Conservation (phyloP, 495 filamentous ascomycete genomes). For the Hamigera avellanea region DNA sequence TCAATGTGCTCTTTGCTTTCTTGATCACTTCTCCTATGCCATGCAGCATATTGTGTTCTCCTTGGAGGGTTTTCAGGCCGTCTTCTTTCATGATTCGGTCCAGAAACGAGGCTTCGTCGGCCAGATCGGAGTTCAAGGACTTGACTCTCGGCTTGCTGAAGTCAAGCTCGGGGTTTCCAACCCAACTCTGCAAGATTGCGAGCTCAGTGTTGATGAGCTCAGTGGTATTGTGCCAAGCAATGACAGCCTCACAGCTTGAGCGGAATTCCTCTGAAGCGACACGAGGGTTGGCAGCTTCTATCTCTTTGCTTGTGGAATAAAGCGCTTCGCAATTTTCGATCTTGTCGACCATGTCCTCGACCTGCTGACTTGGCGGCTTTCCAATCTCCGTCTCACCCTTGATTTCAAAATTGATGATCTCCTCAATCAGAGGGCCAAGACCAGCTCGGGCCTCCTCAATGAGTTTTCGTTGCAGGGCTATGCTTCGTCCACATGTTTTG, state of each 20-base stretch:
- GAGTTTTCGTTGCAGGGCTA: slow-evolving; percentile 70
- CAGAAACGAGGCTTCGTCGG: slow-evolving; percentile 82
- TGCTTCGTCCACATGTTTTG: slow-evolving; percentile 66
- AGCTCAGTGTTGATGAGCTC: slow-evolving; percentile 93
- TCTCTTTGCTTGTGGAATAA: slow-evolving; percentile 66
- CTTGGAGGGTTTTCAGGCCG: slow-evolving; percentile 81
- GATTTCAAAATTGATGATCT: slow-evolving; percentile 85
- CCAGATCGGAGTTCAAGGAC: slow-evolving; percentile 48
- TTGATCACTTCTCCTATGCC: slow-evolving; percentile 71
- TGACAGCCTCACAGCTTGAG: slow-evolving; percentile 73
- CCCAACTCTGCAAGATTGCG: slow-evolving; percentile 83
- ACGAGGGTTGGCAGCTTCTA: slow-evolving; percentile 59
- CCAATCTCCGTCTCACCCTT: slow-evolving; percentile 88
- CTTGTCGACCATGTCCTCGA: slow-evolving; percentile 75
- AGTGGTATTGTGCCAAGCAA: slow-evolving; percentile 97
- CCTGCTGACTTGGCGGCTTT: slow-evolving; percentile 74
- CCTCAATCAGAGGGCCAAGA: slow-evolving; percentile 63
- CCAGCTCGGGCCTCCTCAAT: slow-evolving; percentile 65
- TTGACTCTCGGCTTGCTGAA: slow-evolving; percentile 53
- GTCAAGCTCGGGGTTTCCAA: slow-evolving; percentile 89
- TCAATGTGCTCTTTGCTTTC: slow-evolving; percentile 88
- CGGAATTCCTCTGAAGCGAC: slow-evolving; percentile 62
- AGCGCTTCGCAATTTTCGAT: slow-evolving; percentile 78
- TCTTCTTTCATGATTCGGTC: slow-evolving; percentile 99
- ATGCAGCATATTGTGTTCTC: slow-evolving; percentile 69